phyloP scores from a whole-genome alignment of 2,329 filamentous ascomycete species.

The Neonectria coccinea region DNA sequence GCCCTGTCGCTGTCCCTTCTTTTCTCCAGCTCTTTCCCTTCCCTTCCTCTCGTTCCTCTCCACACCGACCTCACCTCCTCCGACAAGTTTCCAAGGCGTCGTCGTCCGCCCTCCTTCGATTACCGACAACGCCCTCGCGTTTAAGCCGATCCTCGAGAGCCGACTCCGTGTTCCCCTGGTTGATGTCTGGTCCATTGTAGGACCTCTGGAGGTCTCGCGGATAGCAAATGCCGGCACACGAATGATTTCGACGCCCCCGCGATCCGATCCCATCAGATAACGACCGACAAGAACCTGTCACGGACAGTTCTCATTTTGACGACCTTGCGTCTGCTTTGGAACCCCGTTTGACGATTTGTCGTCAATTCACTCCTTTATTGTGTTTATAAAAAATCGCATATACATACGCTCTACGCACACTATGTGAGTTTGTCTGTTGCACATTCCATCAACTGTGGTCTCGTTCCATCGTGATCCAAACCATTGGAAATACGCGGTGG shows the following conservation, averaged over 20 bases:
- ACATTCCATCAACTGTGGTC: background rate
- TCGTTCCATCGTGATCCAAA: background rate
- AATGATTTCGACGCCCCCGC: constrained; percentile 45
- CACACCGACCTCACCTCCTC: constrained; percentile 48
- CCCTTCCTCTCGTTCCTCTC: constrained; percentile 43
- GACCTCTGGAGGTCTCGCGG: constrained; percentile 47
- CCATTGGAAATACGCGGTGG: background rate
- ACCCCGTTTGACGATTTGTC: constrained; percentile 56
- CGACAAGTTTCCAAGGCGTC: constrained; percentile 50
- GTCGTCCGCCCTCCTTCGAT: constrained; percentile 47
- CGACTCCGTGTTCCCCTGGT: constrained; percentile 39
- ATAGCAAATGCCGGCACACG: constrained; percentile 49
- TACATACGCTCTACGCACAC: constrained; percentile 47
- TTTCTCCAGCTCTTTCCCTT: constrained; percentile 46
- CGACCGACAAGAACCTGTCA: constrained; percentile 33
- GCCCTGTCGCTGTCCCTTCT: constrained; percentile 48
- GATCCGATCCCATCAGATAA: constrained; percentile 36
- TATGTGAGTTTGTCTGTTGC: constrained; percentile 42
- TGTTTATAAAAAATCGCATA: constrained; percentile 45
- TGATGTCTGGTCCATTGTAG: constrained; percentile 45
- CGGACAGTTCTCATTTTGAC: constrained; percentile 43
- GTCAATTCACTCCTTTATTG: constrained; percentile 60
- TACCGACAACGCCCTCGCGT: constrained; percentile 49
- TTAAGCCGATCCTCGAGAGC: constrained; percentile 40
- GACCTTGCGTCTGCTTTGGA: constrained; percentile 45